Evolutionary conservation across 2,329 filamentous ascomycete species (phyloP), one percentile per base, ranked within the genome.

Genomic region (Cadophora gregata): DNA sequence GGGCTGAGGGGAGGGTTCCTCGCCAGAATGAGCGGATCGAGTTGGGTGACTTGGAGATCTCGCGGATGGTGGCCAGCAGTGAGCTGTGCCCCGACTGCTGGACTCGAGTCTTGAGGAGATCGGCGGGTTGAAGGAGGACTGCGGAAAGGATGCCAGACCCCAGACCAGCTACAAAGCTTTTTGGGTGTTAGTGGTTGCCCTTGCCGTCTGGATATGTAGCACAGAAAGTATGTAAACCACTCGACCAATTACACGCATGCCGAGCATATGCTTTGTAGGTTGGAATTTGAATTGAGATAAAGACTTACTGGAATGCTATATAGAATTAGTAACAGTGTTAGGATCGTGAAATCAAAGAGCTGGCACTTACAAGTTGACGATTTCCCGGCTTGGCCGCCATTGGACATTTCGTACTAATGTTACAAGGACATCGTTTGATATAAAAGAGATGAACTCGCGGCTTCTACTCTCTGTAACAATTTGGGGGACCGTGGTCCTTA

Each of bases 21-120:
- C 96, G 89, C 95, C 96, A 99, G 76, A 99, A 87, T 51, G 88
- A 86, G 36, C 88, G 85, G 69, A 97, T 82, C 27, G 82, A 76
- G 67, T 81, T 81, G 4, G 91, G 89, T 10, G 86, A 88, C 72
- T 82, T 81, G 70, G 90, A 85, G 76, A 97, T 93, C 38, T 88
- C 82, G 74, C 87, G 87, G 67, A 97, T 82, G 21, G 91, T 91
- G 27, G 83, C 81, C 62, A 87, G 79, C 65, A 98, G 86, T 2
- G 93, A 88, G 71, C 87, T 86, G 51, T 86, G 85, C 59, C 88
- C 88, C 38, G 92, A 93, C 79, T 98, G 96, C 78, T 99, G 96
- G 48, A 98, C 90, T 56, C 96, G 90, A 33, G 96, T 99, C 80
- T 99, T 99, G 77, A 99, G 88, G 4, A 99, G 89, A 80, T 99